These are phyloP conservation scores for Verticillium klebahnii DNA, from an alignment of 2,329 filamentous ascomycete species.

Conservation along the genomic window DNA sequence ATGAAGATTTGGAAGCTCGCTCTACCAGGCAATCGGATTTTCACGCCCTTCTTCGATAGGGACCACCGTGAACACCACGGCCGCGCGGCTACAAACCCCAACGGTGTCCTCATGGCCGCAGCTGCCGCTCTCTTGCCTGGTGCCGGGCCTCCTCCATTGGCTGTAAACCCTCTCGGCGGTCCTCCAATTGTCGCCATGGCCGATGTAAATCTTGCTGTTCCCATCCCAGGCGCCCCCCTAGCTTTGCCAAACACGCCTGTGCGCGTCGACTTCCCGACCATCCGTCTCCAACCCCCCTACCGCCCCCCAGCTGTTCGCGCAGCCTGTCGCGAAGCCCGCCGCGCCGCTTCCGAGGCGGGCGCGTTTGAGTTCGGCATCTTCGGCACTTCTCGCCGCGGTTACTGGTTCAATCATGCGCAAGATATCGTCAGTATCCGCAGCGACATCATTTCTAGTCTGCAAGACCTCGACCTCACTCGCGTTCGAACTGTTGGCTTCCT, in stretches of 20 bases:
- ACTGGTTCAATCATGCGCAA: slow-evolving; percentile 12
- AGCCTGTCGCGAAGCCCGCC: slow-evolving; percentile 9
- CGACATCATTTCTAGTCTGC: background rate
- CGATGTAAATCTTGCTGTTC: too few species aligned
- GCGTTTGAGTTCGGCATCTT: slow-evolving; percentile 13
- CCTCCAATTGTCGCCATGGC: too few species aligned
- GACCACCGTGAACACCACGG: background rate
- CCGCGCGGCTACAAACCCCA: background rate
- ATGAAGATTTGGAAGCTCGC: slow-evolving; percentile 14
- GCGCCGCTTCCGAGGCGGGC: slow-evolving; percentile 6
- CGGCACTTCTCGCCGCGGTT: slow-evolving; percentile 7
- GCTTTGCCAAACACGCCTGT: background rate
- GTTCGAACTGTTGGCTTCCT: slow-evolving; percentile 8
- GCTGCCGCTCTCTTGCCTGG: background rate
- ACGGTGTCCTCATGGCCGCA: background rate
- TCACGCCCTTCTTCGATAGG: background rate
- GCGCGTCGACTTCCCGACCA: background rate
- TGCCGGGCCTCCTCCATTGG: too few species aligned
- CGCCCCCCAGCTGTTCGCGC: slow-evolving; percentile 1
- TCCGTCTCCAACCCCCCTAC: background rate
- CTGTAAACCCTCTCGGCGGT: too few species aligned
- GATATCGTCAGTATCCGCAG: slow-evolving; percentile 8
- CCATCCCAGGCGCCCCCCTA: too few species aligned
- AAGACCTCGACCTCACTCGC: slow-evolving; percentile 9
- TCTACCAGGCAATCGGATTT: slow-evolving; percentile 8